Conservation (phyloP, 306 rosid species). For the Inga laurina region DNA sequence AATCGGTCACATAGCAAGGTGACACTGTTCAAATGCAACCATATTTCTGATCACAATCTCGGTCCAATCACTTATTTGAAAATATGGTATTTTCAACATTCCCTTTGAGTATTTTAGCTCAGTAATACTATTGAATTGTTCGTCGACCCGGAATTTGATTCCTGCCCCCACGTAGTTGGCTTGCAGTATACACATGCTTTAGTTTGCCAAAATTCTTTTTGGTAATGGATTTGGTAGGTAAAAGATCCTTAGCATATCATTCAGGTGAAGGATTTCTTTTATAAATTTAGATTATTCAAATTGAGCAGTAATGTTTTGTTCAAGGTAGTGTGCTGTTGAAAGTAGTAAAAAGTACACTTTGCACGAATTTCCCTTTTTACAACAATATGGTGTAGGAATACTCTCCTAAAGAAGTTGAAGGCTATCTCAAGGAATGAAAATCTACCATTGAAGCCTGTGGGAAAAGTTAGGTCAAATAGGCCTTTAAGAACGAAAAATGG, state of each 20-base stretch:
- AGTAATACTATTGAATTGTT: background rate
- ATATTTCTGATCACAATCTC: conserved; percentile 22
- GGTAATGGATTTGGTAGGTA: background rate
- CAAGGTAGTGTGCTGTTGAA: background rate
- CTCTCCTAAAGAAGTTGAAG: background rate
- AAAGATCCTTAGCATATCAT: background rate
- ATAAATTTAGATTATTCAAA: background rate
- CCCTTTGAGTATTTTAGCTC: conserved; percentile 28
- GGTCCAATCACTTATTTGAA: background rate
- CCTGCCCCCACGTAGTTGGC: background rate
- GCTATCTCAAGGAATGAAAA: background rate
- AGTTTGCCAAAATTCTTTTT: background rate
- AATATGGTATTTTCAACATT: conserved; percentile 40
- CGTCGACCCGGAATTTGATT: background rate
- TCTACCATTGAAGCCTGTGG: background rate
- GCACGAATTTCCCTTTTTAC: background rate
- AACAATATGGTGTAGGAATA: background rate
- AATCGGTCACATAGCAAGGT: background rate
- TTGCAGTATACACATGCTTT: background rate
- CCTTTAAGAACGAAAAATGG: background rate
- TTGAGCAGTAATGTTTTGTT: background rate
- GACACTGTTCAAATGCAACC: background rate
- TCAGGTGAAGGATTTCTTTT: background rate
- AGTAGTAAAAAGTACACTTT: background rate
- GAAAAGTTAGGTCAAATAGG: background rate